A percentile compares a stretch with the other conserved stretches of the same genome.
These are phyloP conservation scores for Termitomyces sp. DNA, from an alignment of 768 basidiomycete species.

Conservation along the genomic window DNA sequence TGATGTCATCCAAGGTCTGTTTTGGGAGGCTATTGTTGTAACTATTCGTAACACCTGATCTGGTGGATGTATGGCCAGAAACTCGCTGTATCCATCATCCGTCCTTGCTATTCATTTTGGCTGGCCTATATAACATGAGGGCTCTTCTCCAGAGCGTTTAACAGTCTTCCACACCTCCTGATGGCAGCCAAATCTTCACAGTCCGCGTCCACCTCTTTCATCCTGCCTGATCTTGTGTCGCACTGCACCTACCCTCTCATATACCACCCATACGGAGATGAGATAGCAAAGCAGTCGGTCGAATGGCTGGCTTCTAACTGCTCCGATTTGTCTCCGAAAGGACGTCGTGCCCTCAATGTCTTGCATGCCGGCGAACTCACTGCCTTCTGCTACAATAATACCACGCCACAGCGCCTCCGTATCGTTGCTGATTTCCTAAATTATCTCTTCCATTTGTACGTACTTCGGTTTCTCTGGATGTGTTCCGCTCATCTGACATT, in stretches of 20 bases:
- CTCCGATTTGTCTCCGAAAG: slow-evolving; percentile 40
- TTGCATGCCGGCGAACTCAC: slow-evolving; percentile 67
- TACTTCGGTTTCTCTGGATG: slow-evolving; percentile 11
- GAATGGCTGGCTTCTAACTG: slow-evolving; percentile 48
- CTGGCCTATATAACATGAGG: no score
- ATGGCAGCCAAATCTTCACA: no score
- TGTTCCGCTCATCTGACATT: slow-evolving; percentile 4
- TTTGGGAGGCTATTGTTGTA: no score
- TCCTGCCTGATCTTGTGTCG: slow-evolving; percentile 52
- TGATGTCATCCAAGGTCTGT: no score
- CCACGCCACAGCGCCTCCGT: slow-evolving; percentile 53
- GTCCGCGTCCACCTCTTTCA: slow-evolving; percentile 37
- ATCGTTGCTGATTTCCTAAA: slow-evolving; percentile 70
- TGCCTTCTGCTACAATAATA: slow-evolving; percentile 59
- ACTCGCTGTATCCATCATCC: no score
- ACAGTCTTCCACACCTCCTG: no score
- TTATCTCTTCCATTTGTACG: slow-evolving; percentile 53
- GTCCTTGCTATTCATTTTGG: no score
- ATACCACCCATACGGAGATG: slow-evolving; percentile 45
- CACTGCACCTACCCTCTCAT: slow-evolving; percentile 45
- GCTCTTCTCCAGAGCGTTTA: no score
- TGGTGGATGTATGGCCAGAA: no score
- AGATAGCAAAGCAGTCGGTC: slow-evolving; percentile 43
- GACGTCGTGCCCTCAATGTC: slow-evolving; percentile 46
- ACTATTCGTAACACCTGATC: no score